Conservation (phyloP, 305 asterid genomes). For the Fraxinus platypoda region DNA sequence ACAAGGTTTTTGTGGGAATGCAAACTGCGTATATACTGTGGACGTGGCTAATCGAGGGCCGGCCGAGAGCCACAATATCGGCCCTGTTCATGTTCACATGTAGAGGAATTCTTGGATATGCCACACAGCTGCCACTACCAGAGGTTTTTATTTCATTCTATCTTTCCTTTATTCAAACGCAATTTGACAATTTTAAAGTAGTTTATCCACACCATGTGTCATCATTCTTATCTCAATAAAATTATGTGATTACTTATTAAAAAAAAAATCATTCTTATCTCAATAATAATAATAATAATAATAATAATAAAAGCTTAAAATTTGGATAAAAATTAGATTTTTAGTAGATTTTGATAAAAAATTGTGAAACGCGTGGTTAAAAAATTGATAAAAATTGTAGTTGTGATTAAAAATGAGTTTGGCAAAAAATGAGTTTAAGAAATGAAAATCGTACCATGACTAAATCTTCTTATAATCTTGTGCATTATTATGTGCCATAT, state of each 20-base stretch:
- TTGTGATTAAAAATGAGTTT: background rate
- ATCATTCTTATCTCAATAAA: background rate
- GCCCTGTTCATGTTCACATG: conserved; percentile 92
- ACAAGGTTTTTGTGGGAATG: conserved; percentile 79
- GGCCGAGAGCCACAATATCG: conserved; percentile 76
- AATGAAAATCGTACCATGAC: too few species aligned
- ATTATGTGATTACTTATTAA: too few species aligned
- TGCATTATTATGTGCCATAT: background rate
- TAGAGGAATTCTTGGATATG: conserved; percentile 89
- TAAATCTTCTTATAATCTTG: too few species aligned
- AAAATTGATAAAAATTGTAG: background rate
- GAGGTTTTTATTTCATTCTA: conserved; percentile 39
- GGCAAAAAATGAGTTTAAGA: background rate
- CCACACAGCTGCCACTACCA: conserved; percentile 87
- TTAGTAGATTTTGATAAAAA: background rate
- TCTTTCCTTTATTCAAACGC: background rate
- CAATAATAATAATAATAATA: too few species aligned
- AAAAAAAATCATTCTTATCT: too few species aligned
- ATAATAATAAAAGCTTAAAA: background rate
- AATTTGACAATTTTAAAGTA: background rate
- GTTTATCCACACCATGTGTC: background rate
- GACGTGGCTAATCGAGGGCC: conserved; percentile 81
- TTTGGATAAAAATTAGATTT: background rate
- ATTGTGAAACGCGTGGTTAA: background rate
- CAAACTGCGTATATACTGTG: conserved; percentile 70